phyloP scores from a whole-genome alignment of 306 rosid genomes.

The Ormosia emarginata region DNA sequence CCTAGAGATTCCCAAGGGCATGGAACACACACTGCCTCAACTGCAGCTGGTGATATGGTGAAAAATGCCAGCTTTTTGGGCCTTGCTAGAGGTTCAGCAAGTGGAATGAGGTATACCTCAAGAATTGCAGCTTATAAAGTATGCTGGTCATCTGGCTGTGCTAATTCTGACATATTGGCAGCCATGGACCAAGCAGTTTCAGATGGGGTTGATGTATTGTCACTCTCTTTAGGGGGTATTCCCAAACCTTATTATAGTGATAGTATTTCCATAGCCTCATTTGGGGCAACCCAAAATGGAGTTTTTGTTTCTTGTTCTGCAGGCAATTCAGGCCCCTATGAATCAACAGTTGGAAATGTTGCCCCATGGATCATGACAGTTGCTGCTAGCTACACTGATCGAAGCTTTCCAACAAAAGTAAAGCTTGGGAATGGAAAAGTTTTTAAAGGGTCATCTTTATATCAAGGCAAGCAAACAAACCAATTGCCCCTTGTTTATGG shows the following conservation, averaged over 20 bases:
- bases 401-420: slow-evolving; percentile 55
- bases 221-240: slow-evolving; percentile 65
- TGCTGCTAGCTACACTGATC: slow-evolving; percentile 71
- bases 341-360: slow-evolving; percentile 45
- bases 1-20: slow-evolving; percentile 66
- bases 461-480: slow-evolving; percentile 36
- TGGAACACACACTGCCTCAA: slow-evolving; percentile 83
- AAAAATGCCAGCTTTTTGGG: slow-evolving; percentile 43
- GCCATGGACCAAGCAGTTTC: slow-evolving; percentile 66
- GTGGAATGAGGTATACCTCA: slow-evolving; percentile 63
- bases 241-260: slow-evolving; percentile 47
- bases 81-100: slow-evolving; percentile 50
- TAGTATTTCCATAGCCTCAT: slow-evolving; percentile 58
- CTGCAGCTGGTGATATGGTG: slow-evolving; percentile 55
- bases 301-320: slow-evolving; percentile 71
- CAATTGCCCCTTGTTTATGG: slow-evolving; percentile 52
- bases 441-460: slow-evolving; percentile 62
- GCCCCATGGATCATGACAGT: slow-evolving; percentile 86
- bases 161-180: slow-evolving; percentile 59
- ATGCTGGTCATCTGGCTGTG: slow-evolving; percentile 68
- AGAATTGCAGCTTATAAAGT: slow-evolving; percentile 73
- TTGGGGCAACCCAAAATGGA: slow-evolving; percentile 55
- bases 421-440: slow-evolving; percentile 55
- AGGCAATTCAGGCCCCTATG: slow-evolving; percentile 68
- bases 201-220: slow-evolving; percentile 70